These are phyloP conservation scores for Rhynchosporium secalis DNA, from an alignment of 2,329 filamentous ascomycete genomes.

Conservation along the genomic window DNA sequence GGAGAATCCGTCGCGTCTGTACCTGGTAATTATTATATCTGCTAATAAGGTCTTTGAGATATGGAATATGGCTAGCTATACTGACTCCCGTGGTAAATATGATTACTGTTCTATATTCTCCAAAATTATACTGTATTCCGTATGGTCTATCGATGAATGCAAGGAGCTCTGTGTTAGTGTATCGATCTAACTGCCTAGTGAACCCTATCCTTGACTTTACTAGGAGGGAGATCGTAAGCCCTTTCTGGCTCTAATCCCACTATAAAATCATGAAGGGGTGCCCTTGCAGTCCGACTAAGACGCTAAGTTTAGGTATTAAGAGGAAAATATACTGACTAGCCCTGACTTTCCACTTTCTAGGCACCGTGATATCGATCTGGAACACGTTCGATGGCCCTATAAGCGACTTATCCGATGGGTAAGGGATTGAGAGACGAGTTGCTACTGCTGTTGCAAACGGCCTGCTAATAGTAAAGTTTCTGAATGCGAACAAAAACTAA, in stretches of 20 bases:
- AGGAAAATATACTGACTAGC: conserved; percentile 24
- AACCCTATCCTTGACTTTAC: conserved; percentile 24
- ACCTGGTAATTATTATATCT: too few species aligned
- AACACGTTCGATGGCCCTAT: conserved; percentile 14
- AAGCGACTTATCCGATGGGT: conserved; percentile 1
- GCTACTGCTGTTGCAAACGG: conserved; percentile 19
- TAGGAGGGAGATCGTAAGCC: conserved; percentile 23
- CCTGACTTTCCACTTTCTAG: conserved; percentile 20
- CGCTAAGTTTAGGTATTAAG: conserved; percentile 20
- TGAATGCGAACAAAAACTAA: conserved; percentile 19
- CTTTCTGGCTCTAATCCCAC: conserved; percentile 20
- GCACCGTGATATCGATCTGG: conserved; percentile 21
- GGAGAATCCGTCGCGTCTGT: too few species aligned
- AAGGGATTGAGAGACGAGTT: conserved; percentile 12
- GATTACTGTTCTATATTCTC: too few species aligned
- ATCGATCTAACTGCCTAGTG: conserved; percentile 8
- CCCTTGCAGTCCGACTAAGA: conserved; percentile 14
- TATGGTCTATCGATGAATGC: conserved; percentile 22
- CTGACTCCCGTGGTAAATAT: too few species aligned
- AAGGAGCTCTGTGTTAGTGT: conserved; percentile 1
- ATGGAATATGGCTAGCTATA: too few species aligned
- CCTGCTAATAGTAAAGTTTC: conserved; percentile 21
- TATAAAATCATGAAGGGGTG: conserved; percentile 27
- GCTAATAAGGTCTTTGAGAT: too few species aligned
- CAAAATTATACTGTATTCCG: too few species aligned